Evolutionary conservation across 73 alveolate species (phyloP).

Genomic region (Paramecium octaurelia): DNA sequence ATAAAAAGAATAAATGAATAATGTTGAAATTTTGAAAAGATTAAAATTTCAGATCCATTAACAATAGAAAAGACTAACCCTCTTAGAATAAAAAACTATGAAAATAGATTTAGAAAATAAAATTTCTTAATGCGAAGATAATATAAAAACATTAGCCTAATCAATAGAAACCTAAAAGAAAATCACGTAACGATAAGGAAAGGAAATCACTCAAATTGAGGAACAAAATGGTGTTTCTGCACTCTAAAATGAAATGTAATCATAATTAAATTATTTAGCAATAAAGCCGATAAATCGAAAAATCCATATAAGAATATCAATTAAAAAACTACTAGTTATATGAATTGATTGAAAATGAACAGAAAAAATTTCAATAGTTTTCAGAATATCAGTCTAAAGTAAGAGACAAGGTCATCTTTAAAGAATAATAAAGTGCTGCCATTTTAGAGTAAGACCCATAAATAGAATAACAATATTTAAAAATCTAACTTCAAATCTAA

Average conservation of each 20-base stretch:
- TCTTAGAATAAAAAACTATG: neutral
- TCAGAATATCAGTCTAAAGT: neutral
- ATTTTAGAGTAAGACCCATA: neutral
- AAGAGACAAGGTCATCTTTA: neutral
- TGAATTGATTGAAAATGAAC: neutral
- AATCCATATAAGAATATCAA: neutral
- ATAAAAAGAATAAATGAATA: neutral
- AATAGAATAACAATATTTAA: neutral
- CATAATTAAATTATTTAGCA: neutral
- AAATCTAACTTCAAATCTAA: neutral
- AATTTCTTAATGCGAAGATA: neutral
- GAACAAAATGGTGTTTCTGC: neutral
- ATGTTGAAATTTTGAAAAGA: neutral
- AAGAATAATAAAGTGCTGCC: conserved; percentile 17
- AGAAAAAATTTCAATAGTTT: neutral
- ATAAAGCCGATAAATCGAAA: conserved; percentile 8
- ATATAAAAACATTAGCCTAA: neutral
- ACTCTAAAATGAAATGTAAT: neutral
- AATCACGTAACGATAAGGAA: neutral
- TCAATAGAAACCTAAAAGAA: neutral
- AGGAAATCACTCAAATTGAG: neutral
- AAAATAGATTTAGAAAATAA: neutral
- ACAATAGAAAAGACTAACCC: neutral
- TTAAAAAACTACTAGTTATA: neutral
- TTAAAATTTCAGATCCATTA: neutral